Percentiles rank a stretch among this genome's conserved stretches.
Conservation (phyloP, 495 filamentous ascomycete genomes). For the Podospora appendiculata region DNA sequence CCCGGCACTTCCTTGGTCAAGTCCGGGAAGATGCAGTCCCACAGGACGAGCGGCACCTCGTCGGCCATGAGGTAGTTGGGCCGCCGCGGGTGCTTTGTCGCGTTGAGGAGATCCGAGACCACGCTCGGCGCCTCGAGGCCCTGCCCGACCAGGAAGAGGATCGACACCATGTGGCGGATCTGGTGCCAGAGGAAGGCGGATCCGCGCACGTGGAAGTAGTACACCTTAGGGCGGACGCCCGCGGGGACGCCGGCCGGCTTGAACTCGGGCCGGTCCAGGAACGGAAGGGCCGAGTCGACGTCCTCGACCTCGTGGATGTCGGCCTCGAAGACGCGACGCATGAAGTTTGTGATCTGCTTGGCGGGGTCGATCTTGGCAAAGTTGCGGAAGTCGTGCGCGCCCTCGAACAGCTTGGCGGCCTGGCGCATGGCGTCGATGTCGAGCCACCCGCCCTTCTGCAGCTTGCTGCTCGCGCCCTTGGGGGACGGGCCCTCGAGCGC, state of each 20-base stretch:
- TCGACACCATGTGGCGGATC: conserved; percentile 80
- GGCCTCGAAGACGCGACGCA: conserved; percentile 65
- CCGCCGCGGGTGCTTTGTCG: conserved; percentile 56
- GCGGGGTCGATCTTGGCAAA: conserved; percentile 85
- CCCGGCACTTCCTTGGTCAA: conserved; percentile 7
- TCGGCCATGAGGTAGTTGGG: conserved; percentile 86
- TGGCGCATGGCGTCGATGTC: conserved; percentile 80
- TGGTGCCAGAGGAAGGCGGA: conserved; percentile 98
- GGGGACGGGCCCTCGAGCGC: conserved; percentile 13
- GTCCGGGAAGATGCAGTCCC: conserved; percentile 84
- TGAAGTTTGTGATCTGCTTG: conserved; percentile 80
- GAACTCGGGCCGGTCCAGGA: conserved; percentile 19
- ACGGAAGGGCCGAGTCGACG: conserved; percentile 36
- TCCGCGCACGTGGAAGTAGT: conserved; percentile 77
- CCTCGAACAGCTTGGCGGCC: conserved; percentile 71
- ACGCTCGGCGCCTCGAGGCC: conserved; percentile 70
- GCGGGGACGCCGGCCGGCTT: not conserved
- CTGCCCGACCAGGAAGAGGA: conserved; percentile 89
- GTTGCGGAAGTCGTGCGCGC: conserved; percentile 90
- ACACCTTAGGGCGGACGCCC: conserved; percentile 53
- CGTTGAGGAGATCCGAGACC: conserved; percentile 64
- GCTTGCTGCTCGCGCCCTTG: conserved; percentile 6
- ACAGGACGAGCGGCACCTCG: conserved; percentile 82
- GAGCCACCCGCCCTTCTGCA: conserved; percentile 43
- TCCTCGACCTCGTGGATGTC: conserved; percentile 62